phyloP scores from a whole-genome alignment of 148 eudicot species.

The Suaeda aralocaspica region DNA sequence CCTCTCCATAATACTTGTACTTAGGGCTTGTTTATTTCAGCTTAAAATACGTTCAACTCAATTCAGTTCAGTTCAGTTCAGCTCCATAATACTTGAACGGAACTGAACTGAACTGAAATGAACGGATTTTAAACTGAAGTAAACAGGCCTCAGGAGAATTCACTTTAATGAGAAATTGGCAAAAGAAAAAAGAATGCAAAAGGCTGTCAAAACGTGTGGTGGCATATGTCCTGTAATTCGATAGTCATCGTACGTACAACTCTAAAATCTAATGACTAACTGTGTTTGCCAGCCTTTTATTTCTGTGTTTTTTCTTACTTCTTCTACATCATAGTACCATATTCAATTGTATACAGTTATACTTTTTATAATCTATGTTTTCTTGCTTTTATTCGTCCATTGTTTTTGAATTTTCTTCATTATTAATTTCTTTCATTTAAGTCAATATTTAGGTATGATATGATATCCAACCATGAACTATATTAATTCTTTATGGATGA shows the following conservation, averaged over 20 bases:
- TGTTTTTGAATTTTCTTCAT: not conserved
- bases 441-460: conserved; percentile 10
- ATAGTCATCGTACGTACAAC: conserved; percentile 6
- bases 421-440: not conserved
- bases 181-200: conserved; percentile 2
- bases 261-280: conserved; percentile 11
- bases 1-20: no score
- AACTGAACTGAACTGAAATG: no score
- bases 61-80: no score
- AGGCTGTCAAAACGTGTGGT: conserved; percentile 25
- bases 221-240: conserved; percentile 16
- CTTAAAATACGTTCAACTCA: no score
- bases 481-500: not conserved
- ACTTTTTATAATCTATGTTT: no score
- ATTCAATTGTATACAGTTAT: no score
- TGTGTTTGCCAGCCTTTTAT: conserved; percentile 24
- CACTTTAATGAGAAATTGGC: not conserved
- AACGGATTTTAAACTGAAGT: no score
- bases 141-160: no score
- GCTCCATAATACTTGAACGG: no score
- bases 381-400: conserved; percentile 5
- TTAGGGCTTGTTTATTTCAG: no score
- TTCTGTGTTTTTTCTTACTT: conserved; percentile 9
- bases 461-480: conserved; percentile 4
- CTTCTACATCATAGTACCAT: not conserved